phyloP scores from a whole-genome alignment of 495 filamentous ascomycete genomes.

The Platismatia glauca region DNA sequence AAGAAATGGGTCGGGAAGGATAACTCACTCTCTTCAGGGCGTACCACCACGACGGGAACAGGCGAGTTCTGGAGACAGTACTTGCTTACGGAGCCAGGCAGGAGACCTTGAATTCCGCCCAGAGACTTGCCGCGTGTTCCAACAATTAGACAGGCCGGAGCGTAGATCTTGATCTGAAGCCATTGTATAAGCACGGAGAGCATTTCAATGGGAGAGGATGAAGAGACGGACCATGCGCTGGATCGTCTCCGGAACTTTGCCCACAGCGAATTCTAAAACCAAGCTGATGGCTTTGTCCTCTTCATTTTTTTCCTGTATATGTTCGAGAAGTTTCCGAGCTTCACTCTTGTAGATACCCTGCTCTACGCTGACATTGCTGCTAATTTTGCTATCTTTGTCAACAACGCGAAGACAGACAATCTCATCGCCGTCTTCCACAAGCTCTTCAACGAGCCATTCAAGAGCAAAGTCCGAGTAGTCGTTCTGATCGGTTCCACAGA shows the following conservation, averaged over 20 bases:
- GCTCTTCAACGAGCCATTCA: constrained; percentile 86
- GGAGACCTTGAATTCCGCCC: constrained; percentile 80
- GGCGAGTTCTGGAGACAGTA: constrained; percentile 95
- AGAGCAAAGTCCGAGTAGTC: constrained; percentile 93
- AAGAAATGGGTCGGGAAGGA: too few species aligned
- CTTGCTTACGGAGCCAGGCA: constrained; percentile 88
- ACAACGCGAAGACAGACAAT: constrained; percentile 88
- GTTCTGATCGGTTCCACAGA: constrained; percentile 91
- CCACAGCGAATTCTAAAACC: constrained; percentile 80
- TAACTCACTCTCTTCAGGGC: constrained; percentile 79
- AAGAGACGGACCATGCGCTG: constrained; percentile 69
- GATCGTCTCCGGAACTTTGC: constrained; percentile 86
- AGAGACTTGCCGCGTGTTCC: constrained; percentile 83
- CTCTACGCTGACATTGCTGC: constrained; percentile 57
- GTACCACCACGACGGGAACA: constrained; percentile 93
- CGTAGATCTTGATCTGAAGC: constrained; percentile 78
- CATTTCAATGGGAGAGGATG: background rate
- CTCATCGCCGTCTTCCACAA: constrained; percentile 95
- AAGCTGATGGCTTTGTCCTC: constrained; percentile 78
- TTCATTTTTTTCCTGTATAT: constrained; percentile 75
- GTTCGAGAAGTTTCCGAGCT: constrained; percentile 63
- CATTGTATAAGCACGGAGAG: constrained; percentile 15
- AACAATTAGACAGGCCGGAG: constrained; percentile 90
- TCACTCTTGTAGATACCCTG: constrained; percentile 70
- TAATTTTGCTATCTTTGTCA: constrained; percentile 71